These are phyloP conservation scores for Termitomyces titanicus DNA, from an alignment of 768 basidiomycete genomes.

Conservation along the genomic window DNA sequence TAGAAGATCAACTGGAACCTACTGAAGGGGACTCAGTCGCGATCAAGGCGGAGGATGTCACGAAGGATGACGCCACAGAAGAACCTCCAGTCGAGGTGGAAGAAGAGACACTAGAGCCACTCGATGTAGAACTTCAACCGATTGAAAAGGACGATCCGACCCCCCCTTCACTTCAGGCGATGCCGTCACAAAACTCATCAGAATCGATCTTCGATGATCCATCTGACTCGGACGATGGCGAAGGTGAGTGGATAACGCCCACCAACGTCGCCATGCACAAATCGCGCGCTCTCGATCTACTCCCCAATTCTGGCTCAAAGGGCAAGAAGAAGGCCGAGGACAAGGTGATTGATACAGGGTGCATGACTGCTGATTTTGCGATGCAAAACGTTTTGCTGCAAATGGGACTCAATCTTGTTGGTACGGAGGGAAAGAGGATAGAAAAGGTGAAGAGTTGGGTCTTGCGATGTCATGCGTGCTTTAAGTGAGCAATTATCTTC, in stretches of 20 bases:
- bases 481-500: constrained; percentile 73
- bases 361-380: constrained; percentile 98
- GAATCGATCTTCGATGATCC: constrained; percentile 68
- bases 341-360: constrained; percentile 61
- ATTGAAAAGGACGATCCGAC: constrained; percentile 21
- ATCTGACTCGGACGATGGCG: constrained; percentile 74
- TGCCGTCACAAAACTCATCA: constrained; percentile 10
- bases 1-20: constrained; percentile 14
- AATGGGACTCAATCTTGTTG: constrained; percentile 88
- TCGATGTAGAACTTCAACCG: constrained; percentile 43
- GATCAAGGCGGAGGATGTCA: background rate
- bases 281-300: constrained; percentile 78
- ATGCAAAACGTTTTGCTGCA: constrained; percentile 98
- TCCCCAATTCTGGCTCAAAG: constrained; percentile 50
- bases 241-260: constrained; percentile 97
- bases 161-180: constrained; percentile 4
- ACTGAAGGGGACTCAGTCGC: constrained; percentile 6
- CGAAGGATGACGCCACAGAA: constrained; percentile 13
- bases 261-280: constrained; percentile 83
- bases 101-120: constrained; percentile 30
- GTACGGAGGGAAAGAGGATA: constrained; percentile 88
- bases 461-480: constrained; percentile 95
- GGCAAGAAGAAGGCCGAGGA: constrained; percentile 33
- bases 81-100: constrained; percentile 17
- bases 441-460: constrained; percentile 94